Evolutionary conservation across 1,139 yeast genomes (phyloP), one percentile per base, ranked within the genome.

Genomic region (Hyphopichia burtonii): DNA sequence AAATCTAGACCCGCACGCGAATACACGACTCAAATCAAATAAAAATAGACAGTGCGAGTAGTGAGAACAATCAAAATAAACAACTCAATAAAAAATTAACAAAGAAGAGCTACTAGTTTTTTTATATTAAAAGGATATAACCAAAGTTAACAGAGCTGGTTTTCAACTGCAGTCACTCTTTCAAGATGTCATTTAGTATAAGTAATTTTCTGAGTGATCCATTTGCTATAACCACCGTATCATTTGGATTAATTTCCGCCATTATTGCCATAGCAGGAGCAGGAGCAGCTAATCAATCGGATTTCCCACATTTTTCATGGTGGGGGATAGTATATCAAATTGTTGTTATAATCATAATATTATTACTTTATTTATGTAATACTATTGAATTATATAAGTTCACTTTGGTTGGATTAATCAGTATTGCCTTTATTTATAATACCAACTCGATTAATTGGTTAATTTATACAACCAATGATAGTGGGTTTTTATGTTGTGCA

Each of bases 271-370:
- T 93, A 43, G 94, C 84, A 4, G 96, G 97, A 1, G 88, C 96
- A 11, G 83, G 86, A 14, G 83, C 94, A 1, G 67, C 83, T 14
- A 62, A 71, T 15, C 65, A 75, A 10, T 54, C 52, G 35, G 54
- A 53, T 11, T 88, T 83, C 59, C 97, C 96, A 2, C 79, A 82
- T 50, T 86, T 93, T 63, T 79, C 94, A 8, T 93, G 99, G 99
- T 93, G 99, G 99, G 96, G 96, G 3, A 65, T 93, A n/a, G 93
- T 86, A 7, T 93, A 82, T 57, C 82, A 93, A 65, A 69, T 90
- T 30, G 51, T 86, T 31, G 58, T 89, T 33, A 75, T 87, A 25
- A 44, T 71, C 7, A 63, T 77, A 30, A 73, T 90, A 39, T 65
- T 83, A 23, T 57, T 80, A 34, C 68, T 88, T 31, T 86, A 89